Evolutionary conservation across 2,329 filamentous ascomycete species (phyloP).

Genomic region (Monosporascus sp.): DNA sequence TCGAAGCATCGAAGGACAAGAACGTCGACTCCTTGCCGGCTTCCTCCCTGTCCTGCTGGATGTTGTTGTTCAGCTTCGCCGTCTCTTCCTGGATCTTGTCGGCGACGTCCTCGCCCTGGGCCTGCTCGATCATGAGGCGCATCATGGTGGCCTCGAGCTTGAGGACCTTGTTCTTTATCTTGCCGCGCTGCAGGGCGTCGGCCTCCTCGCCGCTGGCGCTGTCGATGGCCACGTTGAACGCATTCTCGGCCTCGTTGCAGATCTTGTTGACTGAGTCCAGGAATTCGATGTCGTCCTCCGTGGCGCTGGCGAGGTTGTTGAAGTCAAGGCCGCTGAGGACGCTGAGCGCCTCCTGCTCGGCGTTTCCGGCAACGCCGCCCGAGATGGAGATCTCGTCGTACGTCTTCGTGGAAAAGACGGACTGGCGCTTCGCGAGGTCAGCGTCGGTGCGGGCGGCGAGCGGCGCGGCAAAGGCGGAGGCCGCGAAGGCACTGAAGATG

Average conservation of each 20-base stretch:
- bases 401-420: conserved; percentile 23
- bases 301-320: conserved; percentile 38
- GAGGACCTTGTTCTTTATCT: conserved; percentile 56
- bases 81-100: conserved; percentile 40
- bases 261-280: conserved; percentile 46
- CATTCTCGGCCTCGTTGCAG: conserved; percentile 48
- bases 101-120: conserved; percentile 42
- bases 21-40: conserved; percentile 40
- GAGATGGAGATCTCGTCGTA: conserved; percentile 44
- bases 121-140: conserved; percentile 43
- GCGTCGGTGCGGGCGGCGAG: background rate
- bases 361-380: conserved; percentile 39
- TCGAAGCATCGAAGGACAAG: conserved; percentile 29
- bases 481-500: conserved; percentile 16
- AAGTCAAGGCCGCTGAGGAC: conserved; percentile 30
- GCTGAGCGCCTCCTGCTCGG: conserved; percentile 35
- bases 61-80: conserved; percentile 49
- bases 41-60: conserved; percentile 38
- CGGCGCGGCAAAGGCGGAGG: conserved; percentile 2
- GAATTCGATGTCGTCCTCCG: conserved; percentile 40
- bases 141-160: conserved; percentile 49
- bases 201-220: conserved; percentile 39
- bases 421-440: conserved; percentile 3
- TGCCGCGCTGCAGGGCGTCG: conserved; percentile 45
- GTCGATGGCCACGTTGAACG: conserved; percentile 49